Conservation (phyloP, 257 asterid species). For the Echium plantagineum region DNA sequence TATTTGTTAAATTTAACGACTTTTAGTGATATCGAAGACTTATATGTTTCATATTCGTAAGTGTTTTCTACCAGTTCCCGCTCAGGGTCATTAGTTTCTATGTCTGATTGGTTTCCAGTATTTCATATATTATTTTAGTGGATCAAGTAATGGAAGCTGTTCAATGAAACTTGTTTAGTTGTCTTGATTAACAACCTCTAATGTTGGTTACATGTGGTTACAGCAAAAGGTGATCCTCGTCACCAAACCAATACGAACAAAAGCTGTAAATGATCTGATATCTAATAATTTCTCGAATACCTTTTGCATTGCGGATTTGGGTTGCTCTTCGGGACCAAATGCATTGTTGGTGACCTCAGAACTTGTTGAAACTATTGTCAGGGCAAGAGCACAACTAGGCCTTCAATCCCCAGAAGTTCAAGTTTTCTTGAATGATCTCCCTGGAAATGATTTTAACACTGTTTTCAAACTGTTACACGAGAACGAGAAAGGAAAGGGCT, state of each 20-base stretch:
- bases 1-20: too few relatives aligned
- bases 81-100: too few relatives aligned
- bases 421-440: constrained; percentile 11
- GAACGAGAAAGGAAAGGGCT: too few relatives aligned
- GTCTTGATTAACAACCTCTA: too few relatives aligned
- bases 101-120: too few relatives aligned
- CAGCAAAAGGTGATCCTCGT: constrained; percentile 21
- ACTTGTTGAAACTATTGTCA: not conserved
- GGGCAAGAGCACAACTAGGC: not conserved
- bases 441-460: constrained; percentile 23
- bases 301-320: constrained; percentile 50
- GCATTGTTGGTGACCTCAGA: constrained; percentile 18
- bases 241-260: constrained; percentile 18
- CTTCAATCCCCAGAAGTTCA: constrained; percentile 13
- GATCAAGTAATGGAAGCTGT: too few relatives aligned
- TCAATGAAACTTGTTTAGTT: too few relatives aligned
- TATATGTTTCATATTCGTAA: too few relatives aligned
- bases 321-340: constrained; percentile 64
- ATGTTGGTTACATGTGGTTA: not conserved
- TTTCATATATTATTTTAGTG: too few relatives aligned
- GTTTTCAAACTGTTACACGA: constrained; percentile 22
- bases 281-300: constrained; percentile 9
- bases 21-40: too few relatives aligned
- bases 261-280: constrained; percentile 17
- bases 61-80: too few relatives aligned